phyloP scores from a whole-genome alignment of 371 early-diverging fungal species.

The Rhizopus delemar region DNA sequence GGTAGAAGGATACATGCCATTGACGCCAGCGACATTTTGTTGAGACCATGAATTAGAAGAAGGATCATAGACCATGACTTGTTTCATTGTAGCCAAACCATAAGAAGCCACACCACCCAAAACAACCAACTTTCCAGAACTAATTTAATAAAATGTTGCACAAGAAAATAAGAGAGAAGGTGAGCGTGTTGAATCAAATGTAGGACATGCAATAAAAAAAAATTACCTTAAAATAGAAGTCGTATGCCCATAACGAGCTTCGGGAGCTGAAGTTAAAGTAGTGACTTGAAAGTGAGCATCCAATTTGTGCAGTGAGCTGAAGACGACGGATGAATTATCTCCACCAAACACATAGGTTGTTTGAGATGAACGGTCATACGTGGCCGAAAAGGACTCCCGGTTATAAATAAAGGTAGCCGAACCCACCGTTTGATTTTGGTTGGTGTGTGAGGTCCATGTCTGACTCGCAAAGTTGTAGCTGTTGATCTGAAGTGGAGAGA shows the following conservation, averaged over 20 bases:
- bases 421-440: background rate
- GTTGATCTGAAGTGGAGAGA: conserved; percentile 14
- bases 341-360: conserved; percentile 41
- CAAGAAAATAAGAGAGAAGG: background rate
- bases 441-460: conserved; percentile 24
- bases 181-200: background rate
- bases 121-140: conserved; percentile 43
- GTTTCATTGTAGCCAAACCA: conserved; percentile 15
- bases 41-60: conserved; percentile 10
- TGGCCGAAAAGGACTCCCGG: conserved; percentile 22
- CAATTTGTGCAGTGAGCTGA: conserved; percentile 30
- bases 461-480: conserved; percentile 21
- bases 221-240: conserved; percentile 38
- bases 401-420: conserved; percentile 6
- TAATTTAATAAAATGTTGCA: conserved; percentile 11
- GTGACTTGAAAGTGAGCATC: conserved; percentile 24
- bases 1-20: conserved; percentile 22
- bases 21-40: conserved; percentile 7
- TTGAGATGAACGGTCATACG: conserved; percentile 17
- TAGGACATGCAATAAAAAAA: background rate
- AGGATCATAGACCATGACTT: conserved; percentile 33
- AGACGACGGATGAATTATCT: conserved; percentile 9
- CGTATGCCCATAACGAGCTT: conserved; percentile 42
- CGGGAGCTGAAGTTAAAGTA: conserved; percentile 16
- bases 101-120: conserved; percentile 37